These are phyloP conservation scores for Phalaenopsis equestris DNA, from an alignment of 106 monocot species.

Conservation along the genomic window DNA sequence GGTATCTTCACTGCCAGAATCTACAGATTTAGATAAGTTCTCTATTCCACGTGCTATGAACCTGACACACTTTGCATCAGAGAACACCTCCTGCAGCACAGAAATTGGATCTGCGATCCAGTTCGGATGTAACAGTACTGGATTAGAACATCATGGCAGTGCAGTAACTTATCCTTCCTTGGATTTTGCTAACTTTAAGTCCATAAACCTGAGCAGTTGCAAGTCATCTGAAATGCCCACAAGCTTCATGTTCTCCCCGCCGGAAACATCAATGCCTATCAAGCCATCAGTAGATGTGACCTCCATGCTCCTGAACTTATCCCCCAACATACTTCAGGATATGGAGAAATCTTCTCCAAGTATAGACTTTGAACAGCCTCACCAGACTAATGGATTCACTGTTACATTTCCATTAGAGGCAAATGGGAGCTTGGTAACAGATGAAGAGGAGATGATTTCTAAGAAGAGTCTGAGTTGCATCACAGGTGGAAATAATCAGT, in stretches of 20 bases:
- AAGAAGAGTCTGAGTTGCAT: constrained; percentile 12
- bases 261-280: neutral
- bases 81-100: constrained; percentile 13
- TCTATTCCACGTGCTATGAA: constrained; percentile 22
- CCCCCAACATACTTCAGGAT: constrained; percentile 16
- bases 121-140: constrained; percentile 19
- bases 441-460: constrained; percentile 12
- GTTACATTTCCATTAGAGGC: constrained; percentile 25
- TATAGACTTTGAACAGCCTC: constrained; percentile 22
- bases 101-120: constrained; percentile 26
- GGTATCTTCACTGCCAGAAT: constrained; percentile 35
- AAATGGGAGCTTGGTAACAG: constrained; percentile 11
- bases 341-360: constrained; percentile 12
- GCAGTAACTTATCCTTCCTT: constrained; percentile 10
- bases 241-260: constrained; percentile 17
- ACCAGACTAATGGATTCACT: constrained; percentile 23
- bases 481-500: constrained; percentile 10
- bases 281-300: constrained; percentile 3
- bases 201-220: constrained; percentile 11
- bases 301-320: constrained; percentile 32
- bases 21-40: constrained; percentile 23
- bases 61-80: constrained; percentile 12
- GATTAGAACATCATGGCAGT: constrained; percentile 14
- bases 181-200: constrained; percentile 13
- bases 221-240: constrained; percentile 17